A percentile compares a stretch with the other conserved stretches of the same genome.
Conservation (phyloP, 2,329 filamentous ascomycete genomes). For the Calonectria leucothoes region DNA sequence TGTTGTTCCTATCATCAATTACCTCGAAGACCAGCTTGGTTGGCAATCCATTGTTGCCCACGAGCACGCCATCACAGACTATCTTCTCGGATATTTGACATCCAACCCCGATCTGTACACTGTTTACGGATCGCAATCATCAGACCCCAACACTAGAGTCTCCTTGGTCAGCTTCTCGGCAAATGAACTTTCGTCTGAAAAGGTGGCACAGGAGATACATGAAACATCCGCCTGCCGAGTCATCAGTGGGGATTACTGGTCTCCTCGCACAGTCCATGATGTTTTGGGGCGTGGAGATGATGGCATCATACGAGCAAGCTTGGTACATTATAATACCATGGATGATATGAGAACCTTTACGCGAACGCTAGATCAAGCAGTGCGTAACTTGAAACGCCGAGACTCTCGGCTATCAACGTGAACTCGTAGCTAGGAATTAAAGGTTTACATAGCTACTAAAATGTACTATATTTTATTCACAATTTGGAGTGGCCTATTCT, state of each 20-base stretch:
- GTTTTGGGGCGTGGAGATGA: conserved; percentile 15
- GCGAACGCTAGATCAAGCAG: no score
- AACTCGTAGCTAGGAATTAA: no score
- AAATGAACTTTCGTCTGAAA: neutral
- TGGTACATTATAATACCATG: conserved; percentile 25
- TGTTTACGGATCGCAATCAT: conserved; percentile 12
- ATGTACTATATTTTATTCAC: no score
- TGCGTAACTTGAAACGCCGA: no score
- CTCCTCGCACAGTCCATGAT: conserved; percentile 17
- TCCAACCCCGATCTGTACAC: conserved; percentile 9
- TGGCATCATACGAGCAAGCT: conserved; percentile 14
- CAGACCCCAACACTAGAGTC: conserved; percentile 1
- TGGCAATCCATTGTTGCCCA: conserved; percentile 8
- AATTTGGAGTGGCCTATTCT: no score
- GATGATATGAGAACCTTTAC: no score
- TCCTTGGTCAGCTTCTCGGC: conserved; percentile 10
- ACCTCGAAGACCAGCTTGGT: neutral
- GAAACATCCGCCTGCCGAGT: conserved; percentile 10
- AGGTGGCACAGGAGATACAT: neutral
- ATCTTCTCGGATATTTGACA: conserved; percentile 9
- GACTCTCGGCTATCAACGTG: no score
- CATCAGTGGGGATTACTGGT: conserved; percentile 17
- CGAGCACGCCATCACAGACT: conserved; percentile 2
- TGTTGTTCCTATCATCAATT: neutral
- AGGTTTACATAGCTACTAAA: no score